Percentiles rank a stretch among this genome's conserved stretches.
phyloP scores from a whole-genome alignment of 164 flowering plant genomes.

The Vitis rotundifolia region DNA sequence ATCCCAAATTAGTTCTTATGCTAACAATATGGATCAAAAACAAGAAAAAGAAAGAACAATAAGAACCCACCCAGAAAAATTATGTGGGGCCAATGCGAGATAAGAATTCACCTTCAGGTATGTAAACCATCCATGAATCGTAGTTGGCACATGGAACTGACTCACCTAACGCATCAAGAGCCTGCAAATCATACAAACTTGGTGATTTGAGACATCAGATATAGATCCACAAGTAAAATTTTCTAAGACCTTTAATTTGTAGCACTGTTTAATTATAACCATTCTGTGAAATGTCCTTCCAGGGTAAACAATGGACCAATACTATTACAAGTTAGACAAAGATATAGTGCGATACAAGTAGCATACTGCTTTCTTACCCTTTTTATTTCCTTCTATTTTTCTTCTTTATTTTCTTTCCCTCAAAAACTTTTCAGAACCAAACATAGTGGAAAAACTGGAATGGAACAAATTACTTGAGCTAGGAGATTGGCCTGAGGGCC shows the following conservation, averaged over 20 bases:
- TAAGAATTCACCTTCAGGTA: constrained; percentile 93
- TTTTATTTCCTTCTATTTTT: too few species aligned
- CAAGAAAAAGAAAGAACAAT: neutral
- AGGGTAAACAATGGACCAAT: too few species aligned
- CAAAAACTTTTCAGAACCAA: too few species aligned
- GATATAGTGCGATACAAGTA: too few species aligned
- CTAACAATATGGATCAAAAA: neutral
- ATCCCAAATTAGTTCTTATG: too few species aligned
- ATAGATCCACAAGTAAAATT: neutral
- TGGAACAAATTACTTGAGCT: constrained; percentile 59
- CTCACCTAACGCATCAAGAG: constrained; percentile 90
- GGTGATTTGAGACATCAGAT: neutral
- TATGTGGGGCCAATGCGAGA: constrained; percentile 92
- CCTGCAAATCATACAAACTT: constrained; percentile 42
- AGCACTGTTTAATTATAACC: too few species aligned
- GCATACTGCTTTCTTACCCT: too few species aligned
- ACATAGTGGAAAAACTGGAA: neutral
- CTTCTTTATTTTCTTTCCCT: too few species aligned
- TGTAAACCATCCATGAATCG: constrained; percentile 97
- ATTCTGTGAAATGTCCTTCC: too few species aligned
- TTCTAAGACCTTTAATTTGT: too few species aligned
- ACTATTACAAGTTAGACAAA: too few species aligned
- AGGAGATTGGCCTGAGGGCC: constrained; percentile 97
- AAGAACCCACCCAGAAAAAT: constrained; percentile 65
- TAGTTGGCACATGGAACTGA: constrained; percentile 73